A percentile compares a stretch with the other conserved stretches of the same genome.
These are phyloP conservation scores for Diaporthe citriasiana DNA, from an alignment of 2,329 filamentous ascomycete species.

Conservation along the genomic window DNA sequence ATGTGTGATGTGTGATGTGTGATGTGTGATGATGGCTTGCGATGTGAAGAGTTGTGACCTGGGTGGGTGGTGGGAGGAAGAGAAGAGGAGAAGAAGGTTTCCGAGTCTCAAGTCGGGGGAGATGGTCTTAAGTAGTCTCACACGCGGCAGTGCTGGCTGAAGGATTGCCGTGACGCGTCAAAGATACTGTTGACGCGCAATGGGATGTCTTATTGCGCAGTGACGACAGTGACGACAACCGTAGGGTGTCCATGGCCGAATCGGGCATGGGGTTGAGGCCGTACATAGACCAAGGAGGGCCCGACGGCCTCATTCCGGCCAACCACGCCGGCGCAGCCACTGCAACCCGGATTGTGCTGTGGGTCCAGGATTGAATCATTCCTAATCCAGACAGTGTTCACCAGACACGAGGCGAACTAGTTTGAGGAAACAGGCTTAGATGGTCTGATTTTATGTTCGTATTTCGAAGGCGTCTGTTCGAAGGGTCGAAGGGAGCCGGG, in stretches of 20 bases:
- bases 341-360: neutral
- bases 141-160: neutral
- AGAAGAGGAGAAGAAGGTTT: slow-evolving; percentile 2
- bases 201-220: too few species aligned
- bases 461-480: neutral
- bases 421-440: neutral
- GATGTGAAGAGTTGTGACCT: neutral
- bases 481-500: neutral
- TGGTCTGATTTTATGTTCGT: neutral
- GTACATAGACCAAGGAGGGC: neutral
- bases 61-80: neutral
- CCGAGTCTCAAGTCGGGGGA: neutral
- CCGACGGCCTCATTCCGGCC: neutral
- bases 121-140: neutral
- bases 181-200: neutral
- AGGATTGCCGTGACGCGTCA: neutral
- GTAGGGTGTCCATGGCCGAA: neutral
- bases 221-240: slow-evolving; percentile 2
- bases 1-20: neutral
- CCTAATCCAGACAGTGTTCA: neutral
- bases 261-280: neutral
- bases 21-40: neutral
- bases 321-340: neutral
- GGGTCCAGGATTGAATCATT: neutral
- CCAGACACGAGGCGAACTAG: neutral